Percentiles rank a stretch among this genome's conserved stretches.
Conservation (phyloP, 202 grass and related monocot genomes). For the Bolboschoenoplectus hybrid region DNA sequence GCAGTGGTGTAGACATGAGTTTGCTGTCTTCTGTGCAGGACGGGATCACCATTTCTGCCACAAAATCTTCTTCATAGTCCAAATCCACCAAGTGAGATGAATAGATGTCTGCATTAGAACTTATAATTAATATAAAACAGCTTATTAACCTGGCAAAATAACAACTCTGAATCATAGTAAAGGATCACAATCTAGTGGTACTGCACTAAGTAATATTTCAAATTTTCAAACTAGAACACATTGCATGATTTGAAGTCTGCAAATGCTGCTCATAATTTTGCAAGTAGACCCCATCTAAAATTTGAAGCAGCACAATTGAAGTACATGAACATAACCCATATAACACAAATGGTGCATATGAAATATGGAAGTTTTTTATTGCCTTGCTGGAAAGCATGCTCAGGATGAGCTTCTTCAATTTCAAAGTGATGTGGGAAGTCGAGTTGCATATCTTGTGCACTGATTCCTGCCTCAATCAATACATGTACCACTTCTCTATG, state of each 20-base stretch:
- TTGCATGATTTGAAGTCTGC: slow-evolving; percentile 4
- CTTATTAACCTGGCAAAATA: not conserved
- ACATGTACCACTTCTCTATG: slow-evolving; percentile 60
- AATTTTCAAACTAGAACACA: not conserved
- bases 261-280: not conserved
- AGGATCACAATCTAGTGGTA: slow-evolving; percentile 19
- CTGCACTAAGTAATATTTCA: not conserved
- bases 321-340: slow-evolving; percentile 4
- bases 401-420: slow-evolving; percentile 61
- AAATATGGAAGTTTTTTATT: slow-evolving; percentile 19
- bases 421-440: slow-evolving; percentile 83
- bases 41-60: slow-evolving; percentile 35
- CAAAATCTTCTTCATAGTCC: slow-evolving; percentile 33
- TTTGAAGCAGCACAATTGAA: not conserved
- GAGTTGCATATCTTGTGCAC: slow-evolving; percentile 58
- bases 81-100: slow-evolving; percentile 24
- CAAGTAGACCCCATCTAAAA: not conserved
- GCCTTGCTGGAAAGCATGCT: slow-evolving; percentile 63
- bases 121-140: not conserved
- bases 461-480: slow-evolving; percentile 51
- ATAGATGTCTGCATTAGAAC: slow-evolving; percentile 8
- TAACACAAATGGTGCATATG: slow-evolving; percentile 19
- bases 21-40: slow-evolving; percentile 6
- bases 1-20: slow-evolving; percentile 3
- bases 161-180: not conserved